A percentile compares a stretch with the other conserved stretches of the same genome.
phyloP scores from a whole-genome alignment of 345 rosid genomes.

The Xanthoceras sorbifolium region DNA sequence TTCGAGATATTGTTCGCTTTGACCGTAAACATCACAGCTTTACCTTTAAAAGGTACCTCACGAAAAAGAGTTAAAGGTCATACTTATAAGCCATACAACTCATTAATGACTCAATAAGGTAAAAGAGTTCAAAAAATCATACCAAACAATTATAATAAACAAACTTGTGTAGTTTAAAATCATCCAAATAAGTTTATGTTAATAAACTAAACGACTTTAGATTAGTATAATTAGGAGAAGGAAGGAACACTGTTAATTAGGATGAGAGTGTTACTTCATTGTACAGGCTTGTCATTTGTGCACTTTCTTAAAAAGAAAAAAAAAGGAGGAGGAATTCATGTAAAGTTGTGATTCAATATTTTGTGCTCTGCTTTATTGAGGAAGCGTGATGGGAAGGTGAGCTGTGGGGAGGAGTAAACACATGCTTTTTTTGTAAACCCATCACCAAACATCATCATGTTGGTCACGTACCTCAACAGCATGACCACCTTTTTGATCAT shows the following conservation, averaged over 20 bases:
- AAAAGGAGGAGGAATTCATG: background rate
- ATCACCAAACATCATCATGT: conserved; percentile 33
- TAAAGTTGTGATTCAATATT: background rate
- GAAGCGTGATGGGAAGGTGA: conserved; percentile 22
- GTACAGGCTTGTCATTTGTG: background rate
- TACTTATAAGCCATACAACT: no score
- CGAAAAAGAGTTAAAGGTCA: no score
- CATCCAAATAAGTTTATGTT: no score
- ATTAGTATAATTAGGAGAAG: background rate
- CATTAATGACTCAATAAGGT: no score
- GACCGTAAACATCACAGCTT: no score
- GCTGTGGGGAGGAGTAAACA: conserved; percentile 8
- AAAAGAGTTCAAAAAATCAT: no score
- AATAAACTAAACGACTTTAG: background rate
- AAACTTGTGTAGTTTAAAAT: no score
- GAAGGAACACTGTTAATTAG: background rate
- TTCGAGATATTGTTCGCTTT: no score
- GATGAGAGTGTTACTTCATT: background rate
- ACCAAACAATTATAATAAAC: no score
- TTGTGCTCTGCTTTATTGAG: conserved; percentile 14
- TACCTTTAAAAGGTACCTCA: no score
- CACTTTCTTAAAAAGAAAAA: background rate
- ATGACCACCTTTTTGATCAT: background rate
- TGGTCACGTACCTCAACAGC: conserved; percentile 23
- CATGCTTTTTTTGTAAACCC: conserved; percentile 23